Conservation (phyloP, 768 basidiomycete species). For the Panellus pusillus region DNA sequence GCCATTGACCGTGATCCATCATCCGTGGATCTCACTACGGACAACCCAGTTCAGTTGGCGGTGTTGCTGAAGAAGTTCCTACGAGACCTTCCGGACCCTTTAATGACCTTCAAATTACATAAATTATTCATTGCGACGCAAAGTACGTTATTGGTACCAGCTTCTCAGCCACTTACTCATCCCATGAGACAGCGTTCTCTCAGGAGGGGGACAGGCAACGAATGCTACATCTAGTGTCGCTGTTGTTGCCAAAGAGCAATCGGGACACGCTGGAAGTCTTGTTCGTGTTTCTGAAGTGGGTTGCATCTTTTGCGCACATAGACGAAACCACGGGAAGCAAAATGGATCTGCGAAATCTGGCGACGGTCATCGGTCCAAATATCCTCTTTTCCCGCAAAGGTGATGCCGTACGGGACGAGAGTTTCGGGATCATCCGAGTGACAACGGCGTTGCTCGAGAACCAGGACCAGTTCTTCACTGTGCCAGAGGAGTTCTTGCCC, state of each 20-base stretch:
- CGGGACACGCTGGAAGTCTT: constrained; percentile 97
- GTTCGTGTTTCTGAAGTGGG: constrained; percentile 99
- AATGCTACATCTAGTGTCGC: constrained; percentile 80
- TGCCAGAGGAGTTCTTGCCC: constrained; percentile 84
- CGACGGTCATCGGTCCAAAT: constrained; percentile 97
- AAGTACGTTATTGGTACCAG: constrained; percentile 50
- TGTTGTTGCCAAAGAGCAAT: constrained; percentile 89
- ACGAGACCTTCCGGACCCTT: constrained; percentile 92
- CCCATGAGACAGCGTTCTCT: constrained; percentile 56
- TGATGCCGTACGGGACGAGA: constrained; percentile 89
- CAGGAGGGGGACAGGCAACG: constrained; percentile 77
- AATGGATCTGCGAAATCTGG: constrained; percentile 96
- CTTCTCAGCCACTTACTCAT: neutral
- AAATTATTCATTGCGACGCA: constrained; percentile 85
- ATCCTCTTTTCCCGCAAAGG: constrained; percentile 88
- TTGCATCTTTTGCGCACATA: constrained; percentile 97
- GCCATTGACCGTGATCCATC: constrained; percentile 92
- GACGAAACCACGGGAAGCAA: constrained; percentile 97
- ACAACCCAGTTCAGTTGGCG: constrained; percentile 96
- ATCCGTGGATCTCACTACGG: constrained; percentile 88
- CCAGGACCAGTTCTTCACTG: constrained; percentile 95
- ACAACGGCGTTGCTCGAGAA: constrained; percentile 85
- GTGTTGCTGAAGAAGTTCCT: constrained; percentile 97
- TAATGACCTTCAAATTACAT: constrained; percentile 94
- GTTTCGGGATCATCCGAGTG: constrained; percentile 85